Conservation (phyloP, 768 basidiomycete genomes). For the Lactarius deliciosus region DNA sequence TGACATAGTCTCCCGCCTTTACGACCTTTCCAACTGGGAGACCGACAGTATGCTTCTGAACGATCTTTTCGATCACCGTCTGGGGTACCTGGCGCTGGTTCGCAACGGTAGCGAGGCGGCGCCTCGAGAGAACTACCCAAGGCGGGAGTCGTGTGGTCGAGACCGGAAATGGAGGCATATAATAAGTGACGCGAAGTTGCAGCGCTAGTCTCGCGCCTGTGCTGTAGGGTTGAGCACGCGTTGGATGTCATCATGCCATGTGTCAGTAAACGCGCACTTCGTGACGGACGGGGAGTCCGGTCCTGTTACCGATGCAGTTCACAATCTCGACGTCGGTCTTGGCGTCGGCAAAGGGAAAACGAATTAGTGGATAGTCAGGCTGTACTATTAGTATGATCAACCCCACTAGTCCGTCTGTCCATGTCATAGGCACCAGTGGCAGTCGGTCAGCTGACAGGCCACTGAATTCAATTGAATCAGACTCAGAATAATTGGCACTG, state of each 20-base stretch:
- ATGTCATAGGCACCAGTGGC: background rate
- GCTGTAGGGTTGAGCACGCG: background rate
- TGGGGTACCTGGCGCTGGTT: conserved; percentile 53
- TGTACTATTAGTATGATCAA: background rate
- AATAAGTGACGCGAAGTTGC: background rate
- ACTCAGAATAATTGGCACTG: background rate
- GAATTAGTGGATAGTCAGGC: background rate
- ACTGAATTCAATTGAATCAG: background rate
- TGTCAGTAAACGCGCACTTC: background rate
- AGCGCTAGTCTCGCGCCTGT: background rate
- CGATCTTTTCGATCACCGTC: conserved; percentile 95
- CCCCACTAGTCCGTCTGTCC: background rate
- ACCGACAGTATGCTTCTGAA: conserved; percentile 95
- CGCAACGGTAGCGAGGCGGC: conserved; percentile 32
- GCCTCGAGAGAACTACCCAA: background rate
- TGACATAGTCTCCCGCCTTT: conserved; percentile 97
- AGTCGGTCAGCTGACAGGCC: background rate
- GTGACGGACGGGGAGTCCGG: background rate
- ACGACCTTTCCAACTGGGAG: conserved; percentile 76
- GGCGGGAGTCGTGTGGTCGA: conserved; percentile 6
- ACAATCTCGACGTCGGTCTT: background rate
- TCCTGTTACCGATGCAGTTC: background rate
- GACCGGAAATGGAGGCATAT: conserved; percentile 15
- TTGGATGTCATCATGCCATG: background rate
- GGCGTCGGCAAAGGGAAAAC: background rate